Percentiles rank a stretch among this genome's conserved stretches.
Conservation (phyloP, 495 filamentous ascomycete species). For the Arthonia radiata region DNA sequence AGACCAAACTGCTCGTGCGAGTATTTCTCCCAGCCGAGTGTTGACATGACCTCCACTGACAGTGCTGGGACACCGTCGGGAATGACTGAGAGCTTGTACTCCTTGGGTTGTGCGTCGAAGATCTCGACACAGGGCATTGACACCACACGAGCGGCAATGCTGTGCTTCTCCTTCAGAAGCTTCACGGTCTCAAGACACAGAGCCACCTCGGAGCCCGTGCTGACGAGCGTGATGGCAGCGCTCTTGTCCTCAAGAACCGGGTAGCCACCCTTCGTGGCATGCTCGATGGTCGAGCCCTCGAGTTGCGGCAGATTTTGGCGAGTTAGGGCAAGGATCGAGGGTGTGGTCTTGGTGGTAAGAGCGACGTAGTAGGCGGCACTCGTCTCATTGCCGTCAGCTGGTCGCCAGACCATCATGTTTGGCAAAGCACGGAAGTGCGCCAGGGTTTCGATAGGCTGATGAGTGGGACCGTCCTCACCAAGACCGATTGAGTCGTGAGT, state of each 20-base stretch:
- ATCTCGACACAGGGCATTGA: slow-evolving; percentile 95
- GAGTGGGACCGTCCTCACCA: slow-evolving; percentile 93
- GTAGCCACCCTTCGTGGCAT: slow-evolving; percentile 84
- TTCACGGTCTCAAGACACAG: slow-evolving; percentile 82
- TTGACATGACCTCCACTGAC: slow-evolving; percentile 85
- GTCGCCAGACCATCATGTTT: slow-evolving; percentile 99
- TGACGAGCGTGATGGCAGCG: slow-evolving; percentile 72
- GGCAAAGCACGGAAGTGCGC: slow-evolving; percentile 97
- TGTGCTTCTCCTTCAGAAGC: slow-evolving; percentile 72
- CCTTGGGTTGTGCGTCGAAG: slow-evolving; percentile 82
- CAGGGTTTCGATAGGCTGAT: slow-evolving; percentile 98
- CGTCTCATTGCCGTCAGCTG: slow-evolving; percentile 95
- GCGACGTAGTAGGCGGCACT: slow-evolving; percentile 94
- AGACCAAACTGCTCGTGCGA: slow-evolving; percentile 97
- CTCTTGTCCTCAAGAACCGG: slow-evolving; percentile 61
- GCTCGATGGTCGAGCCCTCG: slow-evolving; percentile 69
- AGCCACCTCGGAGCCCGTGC: slow-evolving; percentile 87
- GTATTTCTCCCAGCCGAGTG: slow-evolving; percentile 92
- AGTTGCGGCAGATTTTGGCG: slow-evolving; percentile 98
- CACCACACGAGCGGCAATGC: slow-evolving; percentile 72
- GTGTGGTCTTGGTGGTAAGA: slow-evolving; percentile 73
- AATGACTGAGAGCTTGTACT: slow-evolving; percentile 72
- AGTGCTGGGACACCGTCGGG: slow-evolving; percentile 86
- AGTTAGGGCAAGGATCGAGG: slow-evolving; percentile 78
- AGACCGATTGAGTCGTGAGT: slow-evolving; percentile 99